A percentile compares a stretch with the other conserved stretches of the same genome.
Evolutionary conservation across 805 yeast genomes (phyloP).

Genomic region (Candida manassasensis): DNA sequence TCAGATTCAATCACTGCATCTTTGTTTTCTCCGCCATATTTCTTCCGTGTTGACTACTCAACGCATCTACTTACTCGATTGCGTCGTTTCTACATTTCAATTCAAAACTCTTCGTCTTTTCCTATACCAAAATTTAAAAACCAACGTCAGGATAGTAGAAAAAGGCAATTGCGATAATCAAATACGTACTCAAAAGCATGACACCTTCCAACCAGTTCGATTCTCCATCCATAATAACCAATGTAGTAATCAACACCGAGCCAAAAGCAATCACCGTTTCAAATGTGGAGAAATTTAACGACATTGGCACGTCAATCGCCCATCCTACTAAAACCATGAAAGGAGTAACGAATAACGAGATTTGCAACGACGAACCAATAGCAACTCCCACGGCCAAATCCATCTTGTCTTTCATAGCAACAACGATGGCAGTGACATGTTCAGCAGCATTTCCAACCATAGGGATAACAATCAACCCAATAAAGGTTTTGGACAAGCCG

Average conservation of each 20-base stretch:
- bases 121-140: too few relatives aligned
- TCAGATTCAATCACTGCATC: too few relatives aligned
- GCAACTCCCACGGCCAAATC: conserved; percentile 97
- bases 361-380: conserved; percentile 91
- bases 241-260: conserved; percentile 82
- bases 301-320: conserved; percentile 87
- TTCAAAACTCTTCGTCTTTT: too few relatives aligned
- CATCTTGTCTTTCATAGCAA: conserved; percentile 95
- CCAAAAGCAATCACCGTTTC: conserved; percentile 92
- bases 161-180: conserved; percentile 85
- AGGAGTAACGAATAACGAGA: conserved; percentile 93
- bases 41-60: too few relatives aligned
- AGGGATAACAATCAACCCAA: conserved; percentile 90
- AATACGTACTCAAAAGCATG: conserved; percentile 81
- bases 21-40: too few relatives aligned
- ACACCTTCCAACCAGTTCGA: conserved; percentile 97
- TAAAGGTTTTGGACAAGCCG: conserved; percentile 89
- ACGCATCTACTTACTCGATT: too few relatives aligned
- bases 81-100: too few relatives aligned
- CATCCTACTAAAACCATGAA: conserved; percentile 94
- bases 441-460: conserved; percentile 99
- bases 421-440: conserved; percentile 93
- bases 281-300: conserved; percentile 83
- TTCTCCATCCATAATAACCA: conserved; percentile 88
- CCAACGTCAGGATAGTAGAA: conserved; percentile 71